phyloP scores from a whole-genome alignment of 2,329 filamentous ascomycete genomes.

The Aspergillus quadrilineatus region DNA sequence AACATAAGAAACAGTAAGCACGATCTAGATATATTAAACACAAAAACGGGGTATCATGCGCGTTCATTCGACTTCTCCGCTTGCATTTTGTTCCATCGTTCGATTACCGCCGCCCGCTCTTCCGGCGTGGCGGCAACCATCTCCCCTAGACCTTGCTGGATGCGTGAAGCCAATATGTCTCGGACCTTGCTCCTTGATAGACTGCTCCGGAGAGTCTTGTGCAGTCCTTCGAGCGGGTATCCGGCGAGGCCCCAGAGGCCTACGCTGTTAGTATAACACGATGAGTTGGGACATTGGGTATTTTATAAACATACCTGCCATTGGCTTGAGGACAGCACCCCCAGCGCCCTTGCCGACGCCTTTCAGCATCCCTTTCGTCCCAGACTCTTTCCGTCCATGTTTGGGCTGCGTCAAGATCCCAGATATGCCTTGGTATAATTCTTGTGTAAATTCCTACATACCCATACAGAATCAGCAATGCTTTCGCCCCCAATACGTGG shows the following conservation, averaged over 20 bases:
- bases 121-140: constrained; percentile 23
- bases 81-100: constrained; percentile 20
- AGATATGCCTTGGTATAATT: constrained; percentile 77
- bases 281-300: neutral
- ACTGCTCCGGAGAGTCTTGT: constrained; percentile 31
- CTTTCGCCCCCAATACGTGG: neutral
- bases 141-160: constrained; percentile 30
- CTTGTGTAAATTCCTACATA: constrained; percentile 66
- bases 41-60: neutral
- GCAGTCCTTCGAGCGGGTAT: constrained; percentile 33
- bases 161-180: constrained; percentile 28
- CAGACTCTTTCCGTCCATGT: constrained; percentile 66
- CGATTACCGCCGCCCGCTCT: constrained; percentile 24
- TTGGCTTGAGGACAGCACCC: constrained; percentile 77
- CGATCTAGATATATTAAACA: neutral
- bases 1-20: neutral
- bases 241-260: constrained; percentile 32
- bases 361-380: constrained; percentile 67
- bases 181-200: constrained; percentile 27
- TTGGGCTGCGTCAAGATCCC: constrained; percentile 77
- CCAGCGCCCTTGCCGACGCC: constrained; percentile 81
- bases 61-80: neutral
- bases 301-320: constrained; percentile 59
- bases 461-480: neutral
- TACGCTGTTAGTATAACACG: constrained; percentile 6